Percentiles rank a stretch among this genome's conserved stretches.
These are phyloP conservation scores for Aspergillus latus DNA, from an alignment of 2,329 filamentous ascomycete species.

Conservation along the genomic window DNA sequence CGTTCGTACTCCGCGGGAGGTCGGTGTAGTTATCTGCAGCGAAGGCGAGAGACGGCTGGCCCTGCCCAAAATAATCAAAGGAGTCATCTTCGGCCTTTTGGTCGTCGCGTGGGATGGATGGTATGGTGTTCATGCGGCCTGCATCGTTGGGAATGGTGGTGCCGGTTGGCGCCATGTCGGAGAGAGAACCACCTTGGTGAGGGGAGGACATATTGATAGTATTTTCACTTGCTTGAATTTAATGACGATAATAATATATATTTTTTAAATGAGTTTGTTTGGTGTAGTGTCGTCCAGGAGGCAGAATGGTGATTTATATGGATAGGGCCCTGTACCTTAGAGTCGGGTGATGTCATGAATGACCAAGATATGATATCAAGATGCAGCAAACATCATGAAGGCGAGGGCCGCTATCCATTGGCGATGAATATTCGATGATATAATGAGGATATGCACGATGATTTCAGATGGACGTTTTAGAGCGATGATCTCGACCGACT, in stretches of 20 bases:
- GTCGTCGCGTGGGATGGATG: slow-evolving; percentile 51
- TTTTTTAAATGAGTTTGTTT: too few species aligned
- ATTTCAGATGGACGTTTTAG: background rate
- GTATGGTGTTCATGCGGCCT: slow-evolving; percentile 46
- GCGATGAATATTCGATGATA: background rate
- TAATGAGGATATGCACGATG: background rate
- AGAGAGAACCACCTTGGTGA: slow-evolving; percentile 40
- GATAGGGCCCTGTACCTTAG: background rate
- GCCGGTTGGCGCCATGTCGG: slow-evolving; percentile 41
- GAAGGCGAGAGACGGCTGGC: slow-evolving; percentile 36
- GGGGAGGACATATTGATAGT: slow-evolving; percentile 16
- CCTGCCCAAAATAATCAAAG: slow-evolving; percentile 39
- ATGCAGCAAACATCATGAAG: background rate
- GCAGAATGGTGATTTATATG: background rate
- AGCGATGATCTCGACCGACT: background rate
- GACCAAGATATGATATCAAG: background rate
- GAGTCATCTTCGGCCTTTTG: slow-evolving; percentile 38
- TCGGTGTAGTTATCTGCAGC: slow-evolving; percentile 52
- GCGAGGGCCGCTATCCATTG: background rate
- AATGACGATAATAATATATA: background rate
- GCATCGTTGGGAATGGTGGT: slow-evolving; percentile 50
- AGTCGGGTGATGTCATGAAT: background rate
- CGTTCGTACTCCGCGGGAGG: slow-evolving; percentile 42
- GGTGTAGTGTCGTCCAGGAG: too few species aligned
- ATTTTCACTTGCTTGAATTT: background rate